Evolutionary conservation across 371 early-diverging fungal genomes (phyloP), one percentile per base, ranked within the genome.

Genomic region (Mortierella sp.): DNA sequence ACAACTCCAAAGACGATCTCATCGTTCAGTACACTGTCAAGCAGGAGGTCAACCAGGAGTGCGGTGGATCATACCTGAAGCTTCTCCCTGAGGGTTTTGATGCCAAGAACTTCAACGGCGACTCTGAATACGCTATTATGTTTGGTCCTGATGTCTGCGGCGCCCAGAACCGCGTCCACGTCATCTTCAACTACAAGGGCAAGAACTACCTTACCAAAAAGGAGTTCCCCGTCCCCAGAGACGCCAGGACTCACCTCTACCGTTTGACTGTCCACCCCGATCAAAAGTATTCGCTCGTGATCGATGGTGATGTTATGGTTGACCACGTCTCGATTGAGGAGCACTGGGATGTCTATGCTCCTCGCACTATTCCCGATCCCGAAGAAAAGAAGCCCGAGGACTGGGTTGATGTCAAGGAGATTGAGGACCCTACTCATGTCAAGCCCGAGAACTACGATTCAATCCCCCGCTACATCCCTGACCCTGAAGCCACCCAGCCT

Each of bases 1-100:
- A 88, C 84, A 94, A 92, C 88, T 88, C 90, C 78, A 73, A 85
- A 72, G 79, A 83, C 30, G 87, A 93, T 75, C 85, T 97, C 62
- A 95, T 98, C 43, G 87, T 97, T 68, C 98, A 98, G 88, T 97
- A 95, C 84, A 96, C 97, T 83, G 97, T 97, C 78, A 98, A 98
- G 90, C 93, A 97, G 66, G 97, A 98, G 79, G 92, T 96, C 77
- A 88, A 88, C 62, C 92, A 97, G 70, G 96, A 96, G 73, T 99
- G 99, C 89, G 98, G 98, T 76, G 99, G 99, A 65, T 97, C 98
- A 63, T 99, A 99, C 88, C 70, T 97, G 70, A 99, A 99, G 89
- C 80, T 91, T 64, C 86, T 90, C 66, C 87, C 88, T 39, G 80
- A 85, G 43, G 85, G 85, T 18, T 95, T 93, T 65, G 91, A 90